phyloP scores from a whole-genome alignment of 306 rosid species.

The Canavalia gladiata region DNA sequence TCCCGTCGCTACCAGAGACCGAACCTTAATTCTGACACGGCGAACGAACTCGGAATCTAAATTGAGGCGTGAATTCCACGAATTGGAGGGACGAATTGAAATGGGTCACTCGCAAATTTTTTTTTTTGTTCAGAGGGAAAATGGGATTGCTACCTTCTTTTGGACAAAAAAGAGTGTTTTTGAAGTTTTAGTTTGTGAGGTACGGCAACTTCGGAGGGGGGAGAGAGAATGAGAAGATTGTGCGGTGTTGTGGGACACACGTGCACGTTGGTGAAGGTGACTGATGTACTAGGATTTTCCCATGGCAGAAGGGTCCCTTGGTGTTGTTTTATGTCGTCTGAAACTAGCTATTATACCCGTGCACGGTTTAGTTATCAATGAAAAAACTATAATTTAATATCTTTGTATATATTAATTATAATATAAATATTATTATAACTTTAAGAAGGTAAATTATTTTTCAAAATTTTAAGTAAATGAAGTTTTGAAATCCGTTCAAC shows the following conservation, averaged over 20 bases:
- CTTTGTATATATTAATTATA: too few species aligned
- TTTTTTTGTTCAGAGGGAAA: neutral
- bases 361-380: too few species aligned
- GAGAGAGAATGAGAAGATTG: conserved; percentile 22
- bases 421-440: too few species aligned
- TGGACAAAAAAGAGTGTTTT: neutral
- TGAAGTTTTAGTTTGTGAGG: neutral
- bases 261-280: neutral
- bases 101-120: conserved; percentile 18
- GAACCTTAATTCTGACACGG: conserved; percentile 21
- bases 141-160: neutral
- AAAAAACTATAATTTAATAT: too few species aligned
- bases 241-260: conserved; percentile 41
- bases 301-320: neutral
- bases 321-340: neutral
- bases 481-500: too few species aligned
- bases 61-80: neutral
- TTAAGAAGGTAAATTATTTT: too few species aligned
- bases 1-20: conserved; percentile 49
- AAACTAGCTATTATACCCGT: too few species aligned
- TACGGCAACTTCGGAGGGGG: conserved; percentile 13
- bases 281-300: neutral
- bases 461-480: too few species aligned
- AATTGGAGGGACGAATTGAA: conserved; percentile 24
- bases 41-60: neutral